Evolutionary conservation across 2,329 filamentous ascomycete genomes (phyloP).

Genomic region (Camptophora hylomeconis): DNA sequence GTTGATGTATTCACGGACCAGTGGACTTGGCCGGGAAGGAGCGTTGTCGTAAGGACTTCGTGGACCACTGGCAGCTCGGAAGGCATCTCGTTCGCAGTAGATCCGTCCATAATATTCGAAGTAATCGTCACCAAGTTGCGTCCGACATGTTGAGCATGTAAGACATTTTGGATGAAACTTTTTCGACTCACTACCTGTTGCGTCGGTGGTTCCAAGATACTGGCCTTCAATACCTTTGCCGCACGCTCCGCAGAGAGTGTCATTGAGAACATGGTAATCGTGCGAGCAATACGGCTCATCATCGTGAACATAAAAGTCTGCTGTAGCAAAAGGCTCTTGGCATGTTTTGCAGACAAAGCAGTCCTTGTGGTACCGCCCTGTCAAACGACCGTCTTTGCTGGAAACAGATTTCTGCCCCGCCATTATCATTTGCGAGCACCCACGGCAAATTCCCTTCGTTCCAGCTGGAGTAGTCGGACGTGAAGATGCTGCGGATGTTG

Average conservation of each 20-base stretch:
- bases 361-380: conserved; percentile 84
- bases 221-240: conserved; percentile 81
- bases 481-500: neutral
- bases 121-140: conserved; percentile 68
- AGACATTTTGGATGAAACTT: conserved; percentile 88
- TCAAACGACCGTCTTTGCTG: conserved; percentile 80
- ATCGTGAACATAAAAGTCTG: conserved; percentile 82
- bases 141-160: conserved; percentile 60
- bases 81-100: conserved; percentile 81
- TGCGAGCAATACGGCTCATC: conserved; percentile 82
- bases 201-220: conserved; percentile 68
- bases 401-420: conserved; percentile 71
- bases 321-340: conserved; percentile 63
- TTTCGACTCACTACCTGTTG: conserved; percentile 25
- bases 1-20: conserved; percentile 17
- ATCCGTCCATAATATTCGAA: conserved; percentile 72
- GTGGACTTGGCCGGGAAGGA: conserved; percentile 17
- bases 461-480: conserved; percentile 25
- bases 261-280: conserved; percentile 86
- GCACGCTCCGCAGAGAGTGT: conserved; percentile 70
- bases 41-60: conserved; percentile 15
- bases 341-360: conserved; percentile 91
- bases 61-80: conserved; percentile 25
- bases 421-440: conserved; percentile 63
- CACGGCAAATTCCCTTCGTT: conserved; percentile 66